phyloP scores from a whole-genome alignment of 73 alveolate species.

The Breviolum minutum region DNA sequence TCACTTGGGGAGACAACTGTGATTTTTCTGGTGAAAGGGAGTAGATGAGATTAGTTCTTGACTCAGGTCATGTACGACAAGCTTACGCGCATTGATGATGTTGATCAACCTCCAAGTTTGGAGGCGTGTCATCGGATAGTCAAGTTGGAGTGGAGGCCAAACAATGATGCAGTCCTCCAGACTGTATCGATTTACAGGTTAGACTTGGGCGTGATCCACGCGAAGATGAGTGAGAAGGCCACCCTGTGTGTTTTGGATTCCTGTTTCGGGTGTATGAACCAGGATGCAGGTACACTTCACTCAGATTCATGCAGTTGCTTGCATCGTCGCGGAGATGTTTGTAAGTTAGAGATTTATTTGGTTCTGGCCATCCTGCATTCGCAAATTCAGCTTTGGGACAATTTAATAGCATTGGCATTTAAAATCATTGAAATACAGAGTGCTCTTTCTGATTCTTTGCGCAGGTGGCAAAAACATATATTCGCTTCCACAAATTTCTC shows the following conservation, averaged over 20 bases:
- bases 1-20: not conserved
- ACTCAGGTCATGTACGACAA: constrained; percentile 84
- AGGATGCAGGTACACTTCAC: not conserved
- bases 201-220: constrained; percentile 47
- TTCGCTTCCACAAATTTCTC: too few species aligned
- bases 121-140: not conserved
- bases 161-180: not conserved
- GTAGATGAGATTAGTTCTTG: not conserved
- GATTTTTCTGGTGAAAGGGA: too few species aligned
- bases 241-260: not conserved
- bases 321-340: not conserved
- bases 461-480: too few species aligned
- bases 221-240: not conserved
- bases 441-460: too few species aligned
- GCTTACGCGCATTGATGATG: constrained; percentile 50
- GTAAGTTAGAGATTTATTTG: not conserved
- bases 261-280: not conserved
- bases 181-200: not conserved
- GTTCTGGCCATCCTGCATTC: too few species aligned
- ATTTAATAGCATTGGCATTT: too few species aligned
- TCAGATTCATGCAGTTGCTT: too few species aligned
- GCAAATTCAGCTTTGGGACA: too few species aligned
- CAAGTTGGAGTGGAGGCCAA: not conserved
- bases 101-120: not conserved
- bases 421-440: too few species aligned